Conservation (phyloP, 768 basidiomycete genomes). For the Chalciporus chontae region DNA sequence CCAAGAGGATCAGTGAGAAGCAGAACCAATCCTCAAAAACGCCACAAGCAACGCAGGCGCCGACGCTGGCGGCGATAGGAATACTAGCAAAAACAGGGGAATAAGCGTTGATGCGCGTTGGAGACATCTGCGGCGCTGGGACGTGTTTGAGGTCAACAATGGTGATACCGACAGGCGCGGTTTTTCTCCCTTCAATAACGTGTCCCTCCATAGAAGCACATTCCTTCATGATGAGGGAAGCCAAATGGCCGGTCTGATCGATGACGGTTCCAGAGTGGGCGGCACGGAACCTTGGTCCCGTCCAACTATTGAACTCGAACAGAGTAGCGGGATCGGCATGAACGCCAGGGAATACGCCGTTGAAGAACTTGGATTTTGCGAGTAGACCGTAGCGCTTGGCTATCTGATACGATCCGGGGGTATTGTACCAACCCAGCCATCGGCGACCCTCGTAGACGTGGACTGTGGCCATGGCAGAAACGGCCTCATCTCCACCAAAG, state of each 20-base stretch:
- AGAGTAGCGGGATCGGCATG: conserved; percentile 31
- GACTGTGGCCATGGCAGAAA: conserved; percentile 37
- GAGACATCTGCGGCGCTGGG: conserved; percentile 16
- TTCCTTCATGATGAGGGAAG: conserved; percentile 26
- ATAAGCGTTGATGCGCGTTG: conserved; percentile 16
- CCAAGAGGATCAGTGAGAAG: conserved; percentile 34
- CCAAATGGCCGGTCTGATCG: conserved; percentile 31
- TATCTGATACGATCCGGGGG: conserved; percentile 35
- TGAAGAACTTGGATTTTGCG: conserved; percentile 32
- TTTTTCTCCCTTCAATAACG: conserved; percentile 23
- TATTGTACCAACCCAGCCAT: conserved; percentile 38
- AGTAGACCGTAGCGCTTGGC: conserved; percentile 33
- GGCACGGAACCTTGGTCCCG: conserved; percentile 32
- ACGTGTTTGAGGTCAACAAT: conserved; percentile 24
- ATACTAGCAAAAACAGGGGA: conserved; percentile 27
- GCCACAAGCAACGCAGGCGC: conserved; percentile 26
- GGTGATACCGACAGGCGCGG: conserved; percentile 24
- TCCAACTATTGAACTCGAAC: conserved; percentile 29
- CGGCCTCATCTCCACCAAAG: conserved; percentile 37
- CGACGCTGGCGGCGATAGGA: conserved; percentile 30
- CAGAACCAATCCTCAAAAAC: conserved; percentile 32
- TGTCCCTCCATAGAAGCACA: conserved; percentile 12
- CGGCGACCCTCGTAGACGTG: conserved; percentile 32
- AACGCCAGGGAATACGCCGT: conserved; percentile 33
- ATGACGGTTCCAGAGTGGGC: conserved; percentile 32